Conservation (phyloP, 257 asterid species). For the Datura wrightii region DNA sequence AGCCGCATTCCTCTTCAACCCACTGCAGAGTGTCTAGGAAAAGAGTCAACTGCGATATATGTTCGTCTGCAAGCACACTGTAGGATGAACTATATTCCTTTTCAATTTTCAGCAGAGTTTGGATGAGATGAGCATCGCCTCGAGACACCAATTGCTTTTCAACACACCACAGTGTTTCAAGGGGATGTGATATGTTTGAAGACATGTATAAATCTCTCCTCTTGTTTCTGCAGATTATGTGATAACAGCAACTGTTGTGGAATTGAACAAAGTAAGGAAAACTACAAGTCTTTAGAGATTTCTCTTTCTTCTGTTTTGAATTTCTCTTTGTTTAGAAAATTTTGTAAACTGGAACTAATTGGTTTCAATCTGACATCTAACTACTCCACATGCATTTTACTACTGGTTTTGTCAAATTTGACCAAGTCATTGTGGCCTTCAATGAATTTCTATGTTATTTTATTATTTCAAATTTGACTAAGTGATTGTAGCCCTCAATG, state of each 20-base stretch:
- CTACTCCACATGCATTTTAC: neutral
- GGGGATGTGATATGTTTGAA: neutral
- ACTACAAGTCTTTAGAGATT: neutral
- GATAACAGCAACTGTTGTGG: neutral
- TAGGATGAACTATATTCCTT: neutral
- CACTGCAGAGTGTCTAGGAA: neutral
- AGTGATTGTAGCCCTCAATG: neutral
- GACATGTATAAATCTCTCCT: neutral
- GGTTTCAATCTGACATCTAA: neutral
- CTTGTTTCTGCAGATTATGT: neutral
- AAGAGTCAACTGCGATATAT: neutral
- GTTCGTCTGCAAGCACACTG: neutral
- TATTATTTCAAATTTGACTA: neutral
- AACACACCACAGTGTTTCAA: neutral
- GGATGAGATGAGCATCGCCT: conserved; percentile 11
- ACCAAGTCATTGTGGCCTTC: conserved; percentile 17
- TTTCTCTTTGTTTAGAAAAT: neutral
- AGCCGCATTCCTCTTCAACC: neutral
- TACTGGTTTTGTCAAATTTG: neutral
- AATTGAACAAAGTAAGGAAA: neutral
- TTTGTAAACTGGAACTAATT: neutral
- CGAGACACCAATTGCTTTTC: neutral
- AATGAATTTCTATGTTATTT: neutral
- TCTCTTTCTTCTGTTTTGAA: neutral
- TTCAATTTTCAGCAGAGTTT: neutral